Conservation (phyloP, 2,329 filamentous ascomycete genomes). For the Fusarium sp. region DNA sequence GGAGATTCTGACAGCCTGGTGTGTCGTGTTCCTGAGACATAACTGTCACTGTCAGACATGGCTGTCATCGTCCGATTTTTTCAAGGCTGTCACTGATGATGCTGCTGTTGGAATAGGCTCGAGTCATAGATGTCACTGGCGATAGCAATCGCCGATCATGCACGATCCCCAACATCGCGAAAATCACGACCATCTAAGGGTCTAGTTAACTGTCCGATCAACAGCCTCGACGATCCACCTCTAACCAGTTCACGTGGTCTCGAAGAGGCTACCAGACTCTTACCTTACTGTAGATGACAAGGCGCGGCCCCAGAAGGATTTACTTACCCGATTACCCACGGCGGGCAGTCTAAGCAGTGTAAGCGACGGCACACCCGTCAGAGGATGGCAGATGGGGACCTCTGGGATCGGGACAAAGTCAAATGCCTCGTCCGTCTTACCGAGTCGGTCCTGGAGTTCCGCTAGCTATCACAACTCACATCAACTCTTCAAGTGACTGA, state of each 20-base stretch:
- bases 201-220: slow-evolving; percentile 5
- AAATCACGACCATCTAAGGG: slow-evolving; percentile 1
- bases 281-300: slow-evolving; percentile 5
- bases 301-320: slow-evolving; percentile 6
- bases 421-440: slow-evolving; percentile 36
- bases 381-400: slow-evolving; percentile 4
- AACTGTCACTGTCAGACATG: slow-evolving; percentile 5
- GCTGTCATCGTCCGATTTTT: background rate
- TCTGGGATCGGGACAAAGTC: slow-evolving; percentile 18
- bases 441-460: slow-evolving; percentile 16
- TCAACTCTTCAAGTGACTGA: slow-evolving; percentile 16
- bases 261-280: slow-evolving; percentile 6
- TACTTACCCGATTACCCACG: slow-evolving; percentile 16
- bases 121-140: slow-evolving; percentile 4
- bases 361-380: slow-evolving; percentile 13
- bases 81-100: background rate
- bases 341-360: background rate
- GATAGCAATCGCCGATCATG: slow-evolving; percentile 18
- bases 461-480: background rate
- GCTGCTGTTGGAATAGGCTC: slow-evolving; percentile 5
- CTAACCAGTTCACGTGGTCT: slow-evolving; percentile 23
- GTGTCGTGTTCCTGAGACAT: slow-evolving; percentile 22
- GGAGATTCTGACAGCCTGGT: background rate
- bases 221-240: slow-evolving; percentile 12
- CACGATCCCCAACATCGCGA: background rate